phyloP scores from a whole-genome alignment of 1,284 basidiomycete genomes.

The Ustilago xerochloae region DNA sequence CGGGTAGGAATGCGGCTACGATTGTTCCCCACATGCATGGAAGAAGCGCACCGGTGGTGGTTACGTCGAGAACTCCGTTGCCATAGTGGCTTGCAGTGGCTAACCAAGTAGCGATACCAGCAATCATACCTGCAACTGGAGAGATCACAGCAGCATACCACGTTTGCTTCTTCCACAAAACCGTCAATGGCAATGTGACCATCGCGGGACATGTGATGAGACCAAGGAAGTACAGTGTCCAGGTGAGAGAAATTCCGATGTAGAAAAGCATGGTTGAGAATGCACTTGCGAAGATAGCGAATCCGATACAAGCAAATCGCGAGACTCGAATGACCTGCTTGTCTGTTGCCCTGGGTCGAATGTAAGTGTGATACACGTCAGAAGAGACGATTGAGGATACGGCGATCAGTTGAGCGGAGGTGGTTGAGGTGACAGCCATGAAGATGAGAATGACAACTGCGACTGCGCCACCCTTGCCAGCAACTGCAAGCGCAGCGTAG shows the following conservation, averaged over 20 bases:
- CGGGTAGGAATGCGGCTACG: conserved; percentile 47
- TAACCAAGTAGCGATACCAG: conserved; percentile 62
- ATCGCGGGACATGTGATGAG: conserved; percentile 62
- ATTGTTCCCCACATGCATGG: conserved; percentile 64
- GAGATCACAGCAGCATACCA: conserved; percentile 43
- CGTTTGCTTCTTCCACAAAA: conserved; percentile 63
- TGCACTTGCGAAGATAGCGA: conserved; percentile 54
- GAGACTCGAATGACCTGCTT: conserved; percentile 51
- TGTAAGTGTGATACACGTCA: conserved; percentile 61
- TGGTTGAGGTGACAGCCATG: conserved; percentile 60
- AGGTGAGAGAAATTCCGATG: conserved; percentile 54
- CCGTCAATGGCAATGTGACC: conserved; percentile 55
- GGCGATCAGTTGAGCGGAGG: conserved; percentile 59
- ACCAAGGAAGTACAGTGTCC: conserved; percentile 63
- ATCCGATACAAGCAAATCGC: conserved; percentile 48
- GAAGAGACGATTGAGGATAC: conserved; percentile 55
- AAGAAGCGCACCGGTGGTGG: conserved; percentile 31
- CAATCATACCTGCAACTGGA: conserved; percentile 56
- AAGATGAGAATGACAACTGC: conserved; percentile 62
- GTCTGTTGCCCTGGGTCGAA: conserved; percentile 47
- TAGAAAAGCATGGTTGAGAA: conserved; percentile 55
- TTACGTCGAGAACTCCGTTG: conserved; percentile 41
- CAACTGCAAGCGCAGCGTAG: conserved; percentile 54
- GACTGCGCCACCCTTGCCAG: conserved; percentile 59
- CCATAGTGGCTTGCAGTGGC: conserved; percentile 52